Percentiles rank a stretch among this genome's conserved stretches.
Evolutionary conservation across 306 rosid species (phyloP).

Genomic region (Vachellia collinsii): DNA sequence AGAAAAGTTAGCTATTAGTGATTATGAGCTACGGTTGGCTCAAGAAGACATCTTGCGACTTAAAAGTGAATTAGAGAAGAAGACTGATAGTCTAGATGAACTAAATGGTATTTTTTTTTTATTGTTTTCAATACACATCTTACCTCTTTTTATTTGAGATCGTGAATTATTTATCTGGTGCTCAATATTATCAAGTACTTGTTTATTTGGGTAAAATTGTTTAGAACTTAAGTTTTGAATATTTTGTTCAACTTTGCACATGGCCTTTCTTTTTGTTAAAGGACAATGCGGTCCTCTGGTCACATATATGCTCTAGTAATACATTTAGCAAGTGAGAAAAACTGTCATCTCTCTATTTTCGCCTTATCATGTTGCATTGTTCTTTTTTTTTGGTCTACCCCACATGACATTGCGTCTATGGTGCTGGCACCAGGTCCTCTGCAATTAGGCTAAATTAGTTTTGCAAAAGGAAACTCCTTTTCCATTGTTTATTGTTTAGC

Average conservation of each 20-base stretch:
- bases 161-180: neutral
- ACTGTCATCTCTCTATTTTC: neutral
- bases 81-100: constrained; percentile 48
- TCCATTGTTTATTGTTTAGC: constrained; percentile 33
- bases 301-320: neutral
- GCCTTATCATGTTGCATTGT: neutral
- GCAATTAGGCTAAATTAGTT: neutral
- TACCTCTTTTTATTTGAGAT: neutral
- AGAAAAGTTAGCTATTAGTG: constrained; percentile 87
- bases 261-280: neutral
- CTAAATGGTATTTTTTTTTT: constrained; percentile 55
- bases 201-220: neutral
- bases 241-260: neutral
- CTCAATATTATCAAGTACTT: neutral
- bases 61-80: constrained; percentile 70
- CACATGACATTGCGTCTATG: neutral
- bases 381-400: neutral
- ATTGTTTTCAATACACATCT: neutral
- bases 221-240: neutral
- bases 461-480: neutral
- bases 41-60: constrained; percentile 82
- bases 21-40: constrained; percentile 90
- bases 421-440: neutral
- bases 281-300: neutral
- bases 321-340: neutral